Evolutionary conservation across 805 yeast genomes (phyloP).

Genomic region (Schwanniomyces sp.): DNA sequence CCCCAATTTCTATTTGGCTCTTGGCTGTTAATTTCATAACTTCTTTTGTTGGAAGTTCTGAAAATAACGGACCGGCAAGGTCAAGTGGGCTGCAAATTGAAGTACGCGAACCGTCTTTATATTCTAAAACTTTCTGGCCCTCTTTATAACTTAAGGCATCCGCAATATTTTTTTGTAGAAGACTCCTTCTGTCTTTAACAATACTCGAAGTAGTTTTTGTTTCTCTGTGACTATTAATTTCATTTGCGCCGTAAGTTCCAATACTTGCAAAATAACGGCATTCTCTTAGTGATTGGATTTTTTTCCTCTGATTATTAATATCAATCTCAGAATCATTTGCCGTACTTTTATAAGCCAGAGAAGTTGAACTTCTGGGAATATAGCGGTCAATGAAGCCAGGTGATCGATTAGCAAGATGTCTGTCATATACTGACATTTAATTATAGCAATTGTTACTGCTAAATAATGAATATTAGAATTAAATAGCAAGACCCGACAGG

Average conservation of each 20-base stretch:
- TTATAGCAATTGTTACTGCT: background rate
- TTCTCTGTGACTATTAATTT: background rate
- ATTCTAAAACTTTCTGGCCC: constrained; percentile 41
- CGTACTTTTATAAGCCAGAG: background rate
- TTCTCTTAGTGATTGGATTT: background rate
- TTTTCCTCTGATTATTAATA: background rate
- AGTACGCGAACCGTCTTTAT: constrained; percentile 9
- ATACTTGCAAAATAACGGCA: background rate
- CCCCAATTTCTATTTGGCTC: background rate
- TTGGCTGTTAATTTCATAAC: constrained; percentile 8
- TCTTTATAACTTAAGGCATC: constrained; percentile 49
- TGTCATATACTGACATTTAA: background rate
- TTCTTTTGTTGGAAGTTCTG: constrained; percentile 9
- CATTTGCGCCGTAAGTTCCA: background rate
- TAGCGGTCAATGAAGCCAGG: background rate
- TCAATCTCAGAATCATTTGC: background rate
- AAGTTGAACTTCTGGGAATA: background rate
- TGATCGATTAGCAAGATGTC: background rate
- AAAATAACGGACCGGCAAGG: constrained; percentile 15
- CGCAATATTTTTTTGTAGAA: constrained; percentile 44
- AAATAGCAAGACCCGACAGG: background rate
- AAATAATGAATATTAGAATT: background rate
- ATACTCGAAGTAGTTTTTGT: background rate
- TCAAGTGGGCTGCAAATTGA: constrained; percentile 11
- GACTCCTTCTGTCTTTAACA: background rate